Percentiles rank a stretch among this genome's conserved stretches.
phyloP scores from a whole-genome alignment of 2,329 filamentous ascomycete genomes.

The Fusarium xylarioides region DNA sequence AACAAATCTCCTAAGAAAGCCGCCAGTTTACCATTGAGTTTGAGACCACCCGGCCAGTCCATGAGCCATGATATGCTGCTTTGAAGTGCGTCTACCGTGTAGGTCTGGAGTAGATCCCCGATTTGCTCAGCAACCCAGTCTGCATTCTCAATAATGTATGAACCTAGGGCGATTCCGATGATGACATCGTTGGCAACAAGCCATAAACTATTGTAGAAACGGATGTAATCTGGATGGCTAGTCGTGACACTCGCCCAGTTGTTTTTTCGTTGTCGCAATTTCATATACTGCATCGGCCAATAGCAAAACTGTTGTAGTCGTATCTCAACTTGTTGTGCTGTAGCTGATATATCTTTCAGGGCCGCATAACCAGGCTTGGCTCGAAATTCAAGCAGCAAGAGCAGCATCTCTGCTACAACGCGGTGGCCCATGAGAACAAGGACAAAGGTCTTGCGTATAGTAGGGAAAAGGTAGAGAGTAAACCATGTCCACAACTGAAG shows the following conservation, averaged over 20 bases:
- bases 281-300: conserved; percentile 97
- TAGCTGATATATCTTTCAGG: conserved; percentile 94
- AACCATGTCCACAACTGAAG: conserved; percentile 75
- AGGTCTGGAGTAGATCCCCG: conserved; percentile 76
- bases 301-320: conserved; percentile 98
- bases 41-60: conserved; percentile 93
- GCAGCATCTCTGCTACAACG: conserved; percentile 78
- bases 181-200: conserved; percentile 98
- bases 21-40: conserved; percentile 92
- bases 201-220: conserved; percentile 99
- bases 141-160: conserved; percentile 96
- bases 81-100: conserved; percentile 88
- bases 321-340: conserved; percentile 96
- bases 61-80: conserved; percentile 94
- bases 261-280: conserved; percentile 84
- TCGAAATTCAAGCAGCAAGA: conserved; percentile 86
- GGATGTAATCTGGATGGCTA: conserved; percentile 96
- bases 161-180: conserved; percentile 94
- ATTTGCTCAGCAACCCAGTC: conserved; percentile 84
- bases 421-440: conserved; percentile 81
- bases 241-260: conserved; percentile 97
- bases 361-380: conserved; percentile 80
- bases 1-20: conserved; percentile 96
- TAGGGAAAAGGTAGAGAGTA: conserved; percentile 79
- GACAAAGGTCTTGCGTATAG: conserved; percentile 78